phyloP scores from a whole-genome alignment of 257 asterid species.

The Ocimum tenuiflorum region DNA sequence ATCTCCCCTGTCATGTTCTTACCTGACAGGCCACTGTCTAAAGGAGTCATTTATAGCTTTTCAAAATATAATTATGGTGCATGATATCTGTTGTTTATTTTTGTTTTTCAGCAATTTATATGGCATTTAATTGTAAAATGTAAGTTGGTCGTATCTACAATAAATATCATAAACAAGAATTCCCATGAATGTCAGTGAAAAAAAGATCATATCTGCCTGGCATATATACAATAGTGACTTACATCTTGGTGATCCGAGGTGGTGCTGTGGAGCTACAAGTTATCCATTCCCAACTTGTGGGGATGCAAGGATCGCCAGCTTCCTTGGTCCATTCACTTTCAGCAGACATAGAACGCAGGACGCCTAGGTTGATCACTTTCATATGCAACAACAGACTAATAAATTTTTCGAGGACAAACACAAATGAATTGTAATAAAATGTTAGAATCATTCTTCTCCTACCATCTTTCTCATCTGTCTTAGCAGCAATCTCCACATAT shows the following conservation, averaged over 20 bases:
- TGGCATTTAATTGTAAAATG: background rate
- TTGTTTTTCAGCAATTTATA: background rate
- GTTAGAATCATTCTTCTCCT: constrained; percentile 11
- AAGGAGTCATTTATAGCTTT: constrained; percentile 18
- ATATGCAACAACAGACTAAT: constrained; percentile 20
- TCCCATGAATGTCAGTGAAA: background rate
- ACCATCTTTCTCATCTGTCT: constrained; percentile 76
- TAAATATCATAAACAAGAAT: background rate
- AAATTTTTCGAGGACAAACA: constrained; percentile 12
- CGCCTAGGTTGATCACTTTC: constrained; percentile 55
- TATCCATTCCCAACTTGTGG: constrained; percentile 85
- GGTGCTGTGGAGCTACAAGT: constrained; percentile 60
- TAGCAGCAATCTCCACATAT: constrained; percentile 61
- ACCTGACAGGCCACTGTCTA: constrained; percentile 66
- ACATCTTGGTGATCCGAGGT: constrained; percentile 85
- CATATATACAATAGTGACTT: constrained; percentile 24
- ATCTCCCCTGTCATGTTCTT: constrained; percentile 65
- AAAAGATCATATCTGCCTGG: background rate
- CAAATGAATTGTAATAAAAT: no score
- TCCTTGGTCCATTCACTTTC: constrained; percentile 45
- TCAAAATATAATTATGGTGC: background rate
- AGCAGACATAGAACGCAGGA: constrained; percentile 42
- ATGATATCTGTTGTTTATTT: background rate
- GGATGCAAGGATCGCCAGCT: constrained; percentile 84
- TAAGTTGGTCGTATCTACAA: no score